Evolutionary conservation across 2,329 filamentous ascomycete species (phyloP), one percentile per base, ranked within the genome.

Genomic region (Monosporascus sp.): DNA sequence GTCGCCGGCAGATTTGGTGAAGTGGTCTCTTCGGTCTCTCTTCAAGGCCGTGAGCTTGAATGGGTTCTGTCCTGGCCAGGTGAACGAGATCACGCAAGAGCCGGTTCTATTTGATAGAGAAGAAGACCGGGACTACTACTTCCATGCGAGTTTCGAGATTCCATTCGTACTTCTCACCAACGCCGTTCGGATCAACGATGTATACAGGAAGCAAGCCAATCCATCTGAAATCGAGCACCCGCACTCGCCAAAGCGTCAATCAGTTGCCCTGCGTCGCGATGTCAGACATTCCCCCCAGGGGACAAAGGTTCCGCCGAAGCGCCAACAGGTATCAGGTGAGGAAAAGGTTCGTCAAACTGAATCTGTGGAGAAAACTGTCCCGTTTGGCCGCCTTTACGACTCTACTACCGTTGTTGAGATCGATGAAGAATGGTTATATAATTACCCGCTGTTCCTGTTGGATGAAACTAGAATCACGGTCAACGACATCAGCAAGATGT

Each of bases 401-500:
- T 53, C 39, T 1, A 53, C 31, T 8, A 60, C 46, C 2, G 52
- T 60, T 25, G 35, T 45, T 15, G 45, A 47, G 2, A 20, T 60
- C 1, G 54, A 58, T 1, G 58, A 59, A 2, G 60, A 62, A 25
- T 62, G 58, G 58, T 27, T 62, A 3, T 62, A 56, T 37, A 54
- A 55, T 9, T 60, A 58, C 24, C 58, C 60, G 15, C n/a, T 49
- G 4, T 62, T 57, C 17, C 31, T 59, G 11, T 22, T 24, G 8
- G 45, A 45, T 24, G 20, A 51, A 6, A 31, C 8, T 8, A 18
- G 14, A 37, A 43, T n/a, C 18, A 43, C 35, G 5, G 20, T 31
- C n/a, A 24, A 47, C 9, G 44, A 51, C 5, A 41, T 47, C 11
- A 7, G 24, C 15, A 20, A 47, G n/a, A 39, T 38, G 5, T 15